Conservation (phyloP, 1,139 yeast species). For the Suhomyces bribrorum region DNA sequence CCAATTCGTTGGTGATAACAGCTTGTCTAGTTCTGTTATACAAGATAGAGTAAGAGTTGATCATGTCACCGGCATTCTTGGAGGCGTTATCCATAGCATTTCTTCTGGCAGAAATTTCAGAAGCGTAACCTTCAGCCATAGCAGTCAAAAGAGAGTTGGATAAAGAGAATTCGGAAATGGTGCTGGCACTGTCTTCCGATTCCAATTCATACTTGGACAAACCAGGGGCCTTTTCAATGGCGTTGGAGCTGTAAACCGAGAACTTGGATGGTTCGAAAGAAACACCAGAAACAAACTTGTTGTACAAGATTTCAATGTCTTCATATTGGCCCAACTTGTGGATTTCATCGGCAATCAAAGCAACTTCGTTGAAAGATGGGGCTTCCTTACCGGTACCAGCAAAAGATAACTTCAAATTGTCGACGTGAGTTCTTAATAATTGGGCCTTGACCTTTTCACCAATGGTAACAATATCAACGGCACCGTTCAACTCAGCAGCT, state of each 20-base stretch:
- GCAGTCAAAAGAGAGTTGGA: conserved; percentile 91
- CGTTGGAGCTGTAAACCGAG: conserved; percentile 66
- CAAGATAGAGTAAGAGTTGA: conserved; percentile 89
- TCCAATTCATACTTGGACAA: conserved; percentile 82
- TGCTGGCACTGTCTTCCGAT: conserved; percentile 62
- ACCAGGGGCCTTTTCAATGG: conserved; percentile 86
- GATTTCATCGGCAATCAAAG: conserved; percentile 86
- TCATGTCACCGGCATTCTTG: conserved; percentile 99
- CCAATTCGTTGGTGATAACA: conserved; percentile 98
- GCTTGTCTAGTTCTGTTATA: conserved; percentile 99
- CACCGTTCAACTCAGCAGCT: conserved; percentile 58
- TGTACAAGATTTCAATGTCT: conserved; percentile 79
- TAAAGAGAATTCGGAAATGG: conserved; percentile 81
- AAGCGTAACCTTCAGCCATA: conserved; percentile 97
- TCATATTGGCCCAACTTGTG: conserved; percentile 67
- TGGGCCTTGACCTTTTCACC: conserved; percentile 96
- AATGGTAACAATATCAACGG: conserved; percentile 79
- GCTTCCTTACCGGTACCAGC: conserved; percentile 95
- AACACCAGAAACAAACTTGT: conserved; percentile 84
- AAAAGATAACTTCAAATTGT: conserved; percentile 70
- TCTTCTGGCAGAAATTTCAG: conserved; percentile 98
- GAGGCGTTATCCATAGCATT: conserved; percentile 99
- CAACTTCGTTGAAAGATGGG: conserved; percentile 89
- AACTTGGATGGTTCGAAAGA: conserved; percentile 82
- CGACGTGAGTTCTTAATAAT: conserved; percentile 77